Evolutionary conservation across 495 filamentous ascomycete species (phyloP).

Genomic region (Chlorociboria aeruginascens): DNA sequence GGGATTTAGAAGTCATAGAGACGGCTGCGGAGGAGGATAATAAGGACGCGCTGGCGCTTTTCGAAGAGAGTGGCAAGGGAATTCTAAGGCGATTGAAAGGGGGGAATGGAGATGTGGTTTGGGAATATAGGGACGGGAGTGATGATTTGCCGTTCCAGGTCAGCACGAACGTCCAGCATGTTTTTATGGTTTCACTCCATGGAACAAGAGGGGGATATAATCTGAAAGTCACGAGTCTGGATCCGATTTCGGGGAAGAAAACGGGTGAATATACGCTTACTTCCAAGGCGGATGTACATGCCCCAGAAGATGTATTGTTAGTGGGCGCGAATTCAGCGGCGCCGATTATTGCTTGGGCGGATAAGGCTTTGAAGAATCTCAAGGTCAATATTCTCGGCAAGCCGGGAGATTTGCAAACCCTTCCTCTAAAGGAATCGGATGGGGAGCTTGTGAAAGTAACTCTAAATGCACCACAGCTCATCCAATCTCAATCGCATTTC

Average conservation of each 20-base stretch:
- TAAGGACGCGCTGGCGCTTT: conserved; percentile 65
- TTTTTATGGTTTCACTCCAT: conserved; percentile 70
- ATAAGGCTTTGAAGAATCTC: conserved; percentile 51
- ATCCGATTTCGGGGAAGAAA: conserved; percentile 56
- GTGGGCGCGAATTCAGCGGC: conserved; percentile 75
- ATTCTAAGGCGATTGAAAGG: conserved; percentile 60
- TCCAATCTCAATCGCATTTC: conserved; percentile 65
- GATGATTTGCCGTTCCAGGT: conserved; percentile 66
- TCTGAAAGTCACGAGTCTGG: conserved; percentile 60
- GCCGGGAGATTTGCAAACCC: conserved; percentile 32
- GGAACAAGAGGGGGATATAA: conserved; percentile 52
- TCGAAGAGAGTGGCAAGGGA: conserved; percentile 42
- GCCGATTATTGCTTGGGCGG: conserved; percentile 74
- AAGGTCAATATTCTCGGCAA: conserved; percentile 79
- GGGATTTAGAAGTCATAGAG: conserved; percentile 72
- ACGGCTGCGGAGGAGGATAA: conserved; percentile 37
- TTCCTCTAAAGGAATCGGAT: conserved; percentile 28
- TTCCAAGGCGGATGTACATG: conserved; percentile 59
- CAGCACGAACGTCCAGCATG: conserved; percentile 57
- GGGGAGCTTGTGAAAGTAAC: conserved; percentile 53
- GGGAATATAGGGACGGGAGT: conserved; percentile 60
- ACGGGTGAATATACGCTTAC: conserved; percentile 52
- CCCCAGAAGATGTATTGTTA: conserved; percentile 56
- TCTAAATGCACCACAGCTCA: conserved; percentile 59
- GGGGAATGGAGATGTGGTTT: conserved; percentile 58